A percentile compares a stretch with the other conserved stretches of the same genome.
Evolutionary conservation across 352 stramenopile species (phyloP).

Genomic region (Globisporangium heterothallicum): DNA sequence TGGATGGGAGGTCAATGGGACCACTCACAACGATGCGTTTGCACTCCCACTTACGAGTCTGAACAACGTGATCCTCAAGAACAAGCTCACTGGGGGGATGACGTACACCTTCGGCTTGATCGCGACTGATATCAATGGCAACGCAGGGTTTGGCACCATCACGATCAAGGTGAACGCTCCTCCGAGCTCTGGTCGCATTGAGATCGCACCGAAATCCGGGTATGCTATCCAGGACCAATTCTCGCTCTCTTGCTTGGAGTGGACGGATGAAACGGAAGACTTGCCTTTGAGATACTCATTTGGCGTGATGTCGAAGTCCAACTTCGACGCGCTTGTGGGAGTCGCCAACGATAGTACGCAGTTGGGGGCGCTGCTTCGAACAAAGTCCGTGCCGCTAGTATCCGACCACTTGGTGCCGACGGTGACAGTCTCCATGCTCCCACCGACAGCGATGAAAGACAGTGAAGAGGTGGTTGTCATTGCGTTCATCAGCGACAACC

Average conservation of each 20-base stretch:
- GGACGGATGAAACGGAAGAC: slow-evolving; percentile 55
- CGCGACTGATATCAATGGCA: slow-evolving; percentile 46
- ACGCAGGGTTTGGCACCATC: slow-evolving; percentile 44
- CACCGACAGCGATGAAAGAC: slow-evolving; percentile 18
- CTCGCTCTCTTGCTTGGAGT: slow-evolving; percentile 39
- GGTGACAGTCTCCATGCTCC: slow-evolving; percentile 35
- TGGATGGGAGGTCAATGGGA: slow-evolving; percentile 15
- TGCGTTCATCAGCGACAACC: slow-evolving; percentile 44
- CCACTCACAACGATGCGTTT: slow-evolving; percentile 32
- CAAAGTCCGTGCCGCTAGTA: slow-evolving; percentile 33
- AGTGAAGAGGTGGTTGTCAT: slow-evolving; percentile 41
- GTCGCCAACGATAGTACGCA: slow-evolving; percentile 14
- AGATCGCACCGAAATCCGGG: slow-evolving; percentile 34
- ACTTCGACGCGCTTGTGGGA: slow-evolving; percentile 21
- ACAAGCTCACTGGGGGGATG: slow-evolving; percentile 51
- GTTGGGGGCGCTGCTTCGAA: slow-evolving; percentile 22
- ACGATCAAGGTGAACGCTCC: slow-evolving; percentile 54
- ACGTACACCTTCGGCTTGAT: slow-evolving; percentile 63
- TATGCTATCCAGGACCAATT: slow-evolving; percentile 55
- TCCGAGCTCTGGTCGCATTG: slow-evolving; percentile 45
- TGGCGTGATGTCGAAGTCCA: slow-evolving; percentile 28
- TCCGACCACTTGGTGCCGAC: slow-evolving; percentile 29
- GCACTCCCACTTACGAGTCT: slow-evolving; percentile 43
- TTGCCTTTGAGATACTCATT: slow-evolving; percentile 63
- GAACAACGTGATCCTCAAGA: slow-evolving; percentile 48